Evolutionary conservation across 164 flowering plant genomes (phyloP).

Genomic region (Tetracentron sinense): DNA sequence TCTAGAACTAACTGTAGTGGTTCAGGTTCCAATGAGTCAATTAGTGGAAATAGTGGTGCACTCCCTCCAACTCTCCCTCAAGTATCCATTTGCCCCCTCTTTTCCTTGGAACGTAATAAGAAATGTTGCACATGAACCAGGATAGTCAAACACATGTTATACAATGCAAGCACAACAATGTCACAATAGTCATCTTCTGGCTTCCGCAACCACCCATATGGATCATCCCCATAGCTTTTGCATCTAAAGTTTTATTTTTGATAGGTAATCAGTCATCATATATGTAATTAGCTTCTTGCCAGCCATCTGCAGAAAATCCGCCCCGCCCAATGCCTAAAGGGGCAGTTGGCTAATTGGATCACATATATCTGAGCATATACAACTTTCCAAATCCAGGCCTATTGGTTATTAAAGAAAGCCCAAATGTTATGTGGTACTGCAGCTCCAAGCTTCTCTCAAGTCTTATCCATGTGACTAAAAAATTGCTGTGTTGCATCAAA

Average conservation of each 20-base stretch:
- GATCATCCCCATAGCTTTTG: neutral
- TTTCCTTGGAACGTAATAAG: neutral
- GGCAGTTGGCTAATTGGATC: neutral
- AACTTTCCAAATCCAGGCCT: neutral
- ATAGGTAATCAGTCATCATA: no score
- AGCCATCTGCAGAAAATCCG: neutral
- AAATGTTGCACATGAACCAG: no score
- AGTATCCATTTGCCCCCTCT: neutral
- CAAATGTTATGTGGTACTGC: neutral
- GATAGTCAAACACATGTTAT: neutral
- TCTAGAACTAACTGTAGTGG: neutral
- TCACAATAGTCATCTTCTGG: neutral
- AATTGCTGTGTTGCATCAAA: no score
- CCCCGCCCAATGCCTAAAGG: neutral
- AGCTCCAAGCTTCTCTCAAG: neutral
- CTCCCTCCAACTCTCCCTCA: neutral
- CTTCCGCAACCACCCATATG: neutral
- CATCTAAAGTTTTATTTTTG: no score
- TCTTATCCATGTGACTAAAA: no score
- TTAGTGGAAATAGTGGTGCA: neutral
- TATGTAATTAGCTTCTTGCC: no score
- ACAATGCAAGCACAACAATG: neutral
- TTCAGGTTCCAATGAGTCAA: neutral
- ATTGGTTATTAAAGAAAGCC: neutral
- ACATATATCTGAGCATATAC: no score